Conservation (phyloP, 2,329 filamentous ascomycete species). For the Rhexocercosporidium sp. region DNA sequence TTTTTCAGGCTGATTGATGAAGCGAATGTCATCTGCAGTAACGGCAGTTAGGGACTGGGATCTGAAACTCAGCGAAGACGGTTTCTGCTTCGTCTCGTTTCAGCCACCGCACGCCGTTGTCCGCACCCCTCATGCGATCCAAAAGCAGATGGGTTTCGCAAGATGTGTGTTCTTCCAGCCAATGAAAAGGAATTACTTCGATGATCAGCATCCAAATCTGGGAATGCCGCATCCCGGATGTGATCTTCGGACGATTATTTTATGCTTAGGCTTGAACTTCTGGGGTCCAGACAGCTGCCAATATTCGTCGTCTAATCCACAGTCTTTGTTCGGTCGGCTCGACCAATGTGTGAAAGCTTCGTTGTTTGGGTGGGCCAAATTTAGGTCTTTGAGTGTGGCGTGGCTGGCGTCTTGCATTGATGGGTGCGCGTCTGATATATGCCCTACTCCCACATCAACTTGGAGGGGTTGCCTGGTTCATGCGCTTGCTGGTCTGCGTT, state of each 20-base stretch:
- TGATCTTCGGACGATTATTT: slow-evolving; percentile 11
- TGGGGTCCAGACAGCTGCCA: background rate
- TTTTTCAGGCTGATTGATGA: background rate
- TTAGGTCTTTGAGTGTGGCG: background rate
- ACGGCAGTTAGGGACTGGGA: slow-evolving; percentile 1
- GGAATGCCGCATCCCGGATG: background rate
- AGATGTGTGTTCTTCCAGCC: background rate
- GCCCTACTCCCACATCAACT: background rate
- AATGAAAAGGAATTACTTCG: background rate
- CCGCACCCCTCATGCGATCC: background rate
- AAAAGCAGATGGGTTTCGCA: background rate
- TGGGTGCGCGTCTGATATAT: slow-evolving; percentile 8
- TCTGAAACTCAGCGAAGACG: slow-evolving; percentile 2
- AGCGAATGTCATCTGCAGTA: background rate
- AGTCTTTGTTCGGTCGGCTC: background rate
- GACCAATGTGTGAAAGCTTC: background rate
- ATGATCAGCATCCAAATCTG: background rate
- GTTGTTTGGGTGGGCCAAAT: background rate
- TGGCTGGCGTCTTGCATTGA: background rate
- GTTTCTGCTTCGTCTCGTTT: slow-evolving; percentile 13
- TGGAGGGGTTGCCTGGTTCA: background rate
- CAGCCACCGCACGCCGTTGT: slow-evolving; percentile 7
- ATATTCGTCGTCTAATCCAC: background rate
- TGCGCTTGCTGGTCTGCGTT: slow-evolving; percentile 9
- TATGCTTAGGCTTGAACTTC: background rate